phyloP scores from a whole-genome alignment of 345 rosid species.

The Ceriops decandra region DNA sequence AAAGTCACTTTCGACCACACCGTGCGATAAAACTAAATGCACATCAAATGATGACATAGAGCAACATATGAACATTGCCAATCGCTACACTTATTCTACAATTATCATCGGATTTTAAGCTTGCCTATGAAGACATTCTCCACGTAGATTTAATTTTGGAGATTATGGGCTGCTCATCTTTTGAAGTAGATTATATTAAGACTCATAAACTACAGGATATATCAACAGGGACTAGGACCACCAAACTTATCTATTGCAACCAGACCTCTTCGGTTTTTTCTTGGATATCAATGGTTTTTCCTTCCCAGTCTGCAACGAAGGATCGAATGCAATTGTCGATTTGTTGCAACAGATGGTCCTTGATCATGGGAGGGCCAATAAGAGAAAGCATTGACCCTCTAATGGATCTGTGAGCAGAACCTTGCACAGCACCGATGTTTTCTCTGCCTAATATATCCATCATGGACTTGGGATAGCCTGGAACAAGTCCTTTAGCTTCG shows the following conservation, averaged over 20 bases:
- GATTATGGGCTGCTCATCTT: not conserved
- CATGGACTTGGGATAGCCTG: conserved; percentile 25
- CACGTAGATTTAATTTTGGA: not conserved
- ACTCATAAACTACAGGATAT: not conserved
- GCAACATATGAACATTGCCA: not conserved
- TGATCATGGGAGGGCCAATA: conserved; percentile 10
- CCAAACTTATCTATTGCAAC: not conserved
- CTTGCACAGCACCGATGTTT: conserved; percentile 19
- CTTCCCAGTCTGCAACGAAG: conserved; percentile 16
- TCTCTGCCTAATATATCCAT: conserved; percentile 14
- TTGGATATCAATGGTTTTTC: conserved; percentile 21
- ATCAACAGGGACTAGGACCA: not conserved
- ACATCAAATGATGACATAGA: not conserved
- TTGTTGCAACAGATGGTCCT: conserved; percentile 4
- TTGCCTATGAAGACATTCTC: not conserved
- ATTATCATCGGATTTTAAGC: not conserved
- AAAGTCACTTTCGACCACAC: not conserved
- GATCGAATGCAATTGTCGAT: not conserved
- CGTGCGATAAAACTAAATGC: not conserved
- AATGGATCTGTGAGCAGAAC: conserved; percentile 11
- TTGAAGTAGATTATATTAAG: not conserved
- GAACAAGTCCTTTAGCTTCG: conserved; percentile 22
- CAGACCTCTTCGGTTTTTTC: conserved; percentile 19
- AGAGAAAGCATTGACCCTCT: conserved; percentile 19
- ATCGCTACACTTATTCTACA: not conserved